These are phyloP conservation scores for Verticillium nonalfalfae DNA, from an alignment of 2,329 filamentous ascomycete genomes.

Conservation along the genomic window DNA sequence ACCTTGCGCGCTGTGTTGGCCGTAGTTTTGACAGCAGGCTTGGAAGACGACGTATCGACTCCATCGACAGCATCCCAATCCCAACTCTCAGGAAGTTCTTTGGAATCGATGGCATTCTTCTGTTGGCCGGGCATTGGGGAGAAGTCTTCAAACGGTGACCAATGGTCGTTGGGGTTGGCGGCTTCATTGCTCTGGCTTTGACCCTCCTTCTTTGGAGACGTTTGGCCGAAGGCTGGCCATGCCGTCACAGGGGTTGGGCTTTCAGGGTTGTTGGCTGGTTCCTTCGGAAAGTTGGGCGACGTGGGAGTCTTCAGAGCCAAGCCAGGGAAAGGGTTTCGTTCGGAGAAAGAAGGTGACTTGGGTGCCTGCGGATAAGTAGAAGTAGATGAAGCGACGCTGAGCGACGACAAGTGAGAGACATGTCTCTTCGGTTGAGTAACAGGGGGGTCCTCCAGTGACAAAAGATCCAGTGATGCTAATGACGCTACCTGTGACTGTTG, in stretches of 20 bases:
- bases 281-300: constrained; percentile 23
- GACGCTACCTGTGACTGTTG: constrained; percentile 3
- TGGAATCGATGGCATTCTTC: constrained; percentile 6
- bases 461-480: constrained; percentile 29
- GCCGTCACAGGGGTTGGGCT: constrained; percentile 35
- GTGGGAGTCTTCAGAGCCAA: constrained; percentile 38
- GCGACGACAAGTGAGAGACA: constrained; percentile 23
- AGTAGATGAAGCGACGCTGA: constrained; percentile 20
- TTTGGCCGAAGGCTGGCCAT: constrained; percentile 33
- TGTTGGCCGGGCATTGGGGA: constrained; percentile 16
- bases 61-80: constrained; percentile 41
- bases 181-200: constrained; percentile 18
- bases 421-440: constrained; percentile 16
- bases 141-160: constrained; percentile 45
- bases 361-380: constrained; percentile 39
- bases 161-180: constrained; percentile 26
- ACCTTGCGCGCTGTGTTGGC: constrained; percentile 1
- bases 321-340: constrained; percentile 46
- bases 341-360: constrained; percentile 46
- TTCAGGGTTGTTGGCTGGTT: constrained; percentile 21
- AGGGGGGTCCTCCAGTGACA: constrained; percentile 28
- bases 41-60: constrained; percentile 14
- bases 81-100: constrained; percentile 29
- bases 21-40: constrained; percentile 6
- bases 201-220: neutral